Evolutionary conservation across 2,329 filamentous ascomycete species (phyloP).

Genomic region (Penicillium sclerotiorum): DNA sequence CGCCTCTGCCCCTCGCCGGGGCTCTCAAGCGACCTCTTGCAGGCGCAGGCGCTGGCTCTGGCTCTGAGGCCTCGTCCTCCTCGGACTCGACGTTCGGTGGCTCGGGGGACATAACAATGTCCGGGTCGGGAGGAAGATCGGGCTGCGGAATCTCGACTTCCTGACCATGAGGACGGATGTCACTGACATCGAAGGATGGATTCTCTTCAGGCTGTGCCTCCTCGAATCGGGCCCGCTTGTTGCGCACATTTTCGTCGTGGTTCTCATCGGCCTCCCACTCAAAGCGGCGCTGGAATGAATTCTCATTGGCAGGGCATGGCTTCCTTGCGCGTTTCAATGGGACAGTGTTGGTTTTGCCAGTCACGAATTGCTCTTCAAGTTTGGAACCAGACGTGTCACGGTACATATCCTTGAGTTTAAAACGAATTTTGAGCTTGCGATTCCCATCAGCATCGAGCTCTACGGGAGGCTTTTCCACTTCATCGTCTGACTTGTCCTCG

Average conservation of each 20-base stretch:
- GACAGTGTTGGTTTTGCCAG: constrained; percentile 31
- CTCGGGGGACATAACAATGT: neutral
- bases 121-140: neutral
- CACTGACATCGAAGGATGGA: constrained; percentile 2
- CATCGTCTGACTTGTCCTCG: constrained; percentile 24
- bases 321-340: constrained; percentile 28
- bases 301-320: constrained; percentile 26
- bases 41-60: too few relatives aligned
- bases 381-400: constrained; percentile 24
- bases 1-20: neutral
- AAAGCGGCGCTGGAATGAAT: constrained; percentile 30
- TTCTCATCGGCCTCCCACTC: constrained; percentile 33
- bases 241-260: constrained; percentile 26
- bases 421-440: constrained; percentile 27
- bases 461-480: constrained; percentile 44
- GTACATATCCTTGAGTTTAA: constrained; percentile 26
- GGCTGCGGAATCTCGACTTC: neutral
- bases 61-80: too few relatives aligned
- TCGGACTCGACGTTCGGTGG: too few relatives aligned
- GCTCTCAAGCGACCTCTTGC: too few relatives aligned
- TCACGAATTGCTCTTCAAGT: constrained; percentile 22
- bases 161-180: constrained; percentile 13
- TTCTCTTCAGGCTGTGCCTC: constrained; percentile 1
- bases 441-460: constrained; percentile 40
- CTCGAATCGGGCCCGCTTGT: constrained; percentile 19